phyloP scores from a whole-genome alignment of 2,329 filamentous ascomycete genomes.

The Cercospora sp. region DNA sequence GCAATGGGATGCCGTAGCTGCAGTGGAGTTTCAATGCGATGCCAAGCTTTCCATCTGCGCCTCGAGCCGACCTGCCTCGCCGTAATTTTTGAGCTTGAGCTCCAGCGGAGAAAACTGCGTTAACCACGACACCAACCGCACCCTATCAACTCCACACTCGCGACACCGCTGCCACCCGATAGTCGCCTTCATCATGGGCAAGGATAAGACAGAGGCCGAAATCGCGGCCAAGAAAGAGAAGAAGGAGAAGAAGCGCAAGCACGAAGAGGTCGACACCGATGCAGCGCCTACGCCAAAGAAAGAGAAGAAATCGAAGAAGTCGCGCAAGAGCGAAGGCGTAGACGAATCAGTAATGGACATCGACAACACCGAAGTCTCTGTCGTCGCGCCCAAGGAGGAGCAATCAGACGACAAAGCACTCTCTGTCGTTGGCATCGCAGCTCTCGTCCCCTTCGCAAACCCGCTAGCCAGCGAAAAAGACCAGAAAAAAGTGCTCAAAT shows the following conservation, averaged over 20 bases:
- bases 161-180: not conserved
- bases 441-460: constrained; percentile 79
- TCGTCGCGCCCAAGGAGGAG: constrained; percentile 39
- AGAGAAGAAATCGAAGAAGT: constrained; percentile 60
- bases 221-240: constrained; percentile 37
- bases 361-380: constrained; percentile 32
- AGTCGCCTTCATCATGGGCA: constrained; percentile 35
- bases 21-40: not conserved
- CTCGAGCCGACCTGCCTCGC: constrained; percentile 1
- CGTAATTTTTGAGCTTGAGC: constrained; percentile 9
- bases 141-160: not conserved
- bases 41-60: not conserved
- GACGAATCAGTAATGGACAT: constrained; percentile 32
- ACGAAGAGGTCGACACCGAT: constrained; percentile 27
- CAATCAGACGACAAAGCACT: constrained; percentile 44
- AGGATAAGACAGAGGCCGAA: constrained; percentile 43
- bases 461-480: constrained; percentile 78
- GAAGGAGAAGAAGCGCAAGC: constrained; percentile 43
- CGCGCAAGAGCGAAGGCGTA: constrained; percentile 58
- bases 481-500: constrained; percentile 65
- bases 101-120: not conserved
- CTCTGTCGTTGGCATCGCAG: constrained; percentile 44
- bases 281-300: constrained; percentile 36
- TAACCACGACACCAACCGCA: not conserved
- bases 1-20: not conserved